These are phyloP conservation scores for Picea mariana DNA, from an alignment of 83 land plant species.

Conservation along the genomic window DNA sequence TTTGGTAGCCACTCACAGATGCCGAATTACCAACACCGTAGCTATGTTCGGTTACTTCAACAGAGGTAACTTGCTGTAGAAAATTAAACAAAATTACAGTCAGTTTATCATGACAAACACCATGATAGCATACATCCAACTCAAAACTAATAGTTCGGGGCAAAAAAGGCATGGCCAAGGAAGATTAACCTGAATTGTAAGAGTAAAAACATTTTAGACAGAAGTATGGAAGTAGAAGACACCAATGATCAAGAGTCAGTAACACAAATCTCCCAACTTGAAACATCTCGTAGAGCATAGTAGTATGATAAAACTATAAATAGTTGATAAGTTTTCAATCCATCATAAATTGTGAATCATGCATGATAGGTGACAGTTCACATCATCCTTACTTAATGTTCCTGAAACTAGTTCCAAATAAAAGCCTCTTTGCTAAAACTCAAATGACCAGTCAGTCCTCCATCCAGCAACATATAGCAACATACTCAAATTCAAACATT, in stretches of 20 bases:
- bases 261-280: too few species aligned
- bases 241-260: neutral
- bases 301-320: too few species aligned
- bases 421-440: neutral
- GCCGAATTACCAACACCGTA: slow-evolving; percentile 31
- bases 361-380: neutral
- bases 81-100: neutral
- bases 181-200: neutral
- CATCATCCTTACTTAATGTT: neutral
- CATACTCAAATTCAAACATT: neutral
- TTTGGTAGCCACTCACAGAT: slow-evolving; percentile 10
- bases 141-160: neutral
- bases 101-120: neutral
- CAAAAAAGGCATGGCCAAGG: neutral
- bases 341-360: neutral
- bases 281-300: too few species aligned
- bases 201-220: neutral
- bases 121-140: neutral
- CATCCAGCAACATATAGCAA: slow-evolving; percentile 3
- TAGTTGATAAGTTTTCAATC: too few species aligned
- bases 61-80: slow-evolving; percentile 9
- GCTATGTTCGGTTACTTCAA: slow-evolving; percentile 18
- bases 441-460: neutral
- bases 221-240: neutral
- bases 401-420: neutral